A percentile compares a stretch with the other conserved stretches of the same genome.
Evolutionary conservation across 192 early-diverging fungal genomes (phyloP).

Genomic region (Mortierella hygrophila): DNA sequence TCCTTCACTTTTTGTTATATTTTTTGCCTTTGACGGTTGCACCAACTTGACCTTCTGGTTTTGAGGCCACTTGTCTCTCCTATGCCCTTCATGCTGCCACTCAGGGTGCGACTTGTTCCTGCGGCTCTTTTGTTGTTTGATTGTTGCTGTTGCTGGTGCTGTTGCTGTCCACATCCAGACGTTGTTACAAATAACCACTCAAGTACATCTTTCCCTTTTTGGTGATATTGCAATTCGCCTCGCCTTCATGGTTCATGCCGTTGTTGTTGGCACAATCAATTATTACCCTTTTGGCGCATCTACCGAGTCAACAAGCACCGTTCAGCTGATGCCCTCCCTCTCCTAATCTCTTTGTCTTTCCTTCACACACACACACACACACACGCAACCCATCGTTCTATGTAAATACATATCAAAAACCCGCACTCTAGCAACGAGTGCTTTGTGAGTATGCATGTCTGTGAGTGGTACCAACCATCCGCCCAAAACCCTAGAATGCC

Average conservation of each 20-base stretch:
- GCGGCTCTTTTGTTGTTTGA: background rate
- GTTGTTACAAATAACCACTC: background rate
- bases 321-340: background rate
- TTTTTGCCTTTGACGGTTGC: background rate
- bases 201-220: slow-evolving; percentile 11
- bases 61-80: background rate
- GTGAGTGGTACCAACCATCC: background rate
- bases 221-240: slow-evolving; percentile 8
- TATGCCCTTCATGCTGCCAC: background rate
- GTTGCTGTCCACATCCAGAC: background rate
- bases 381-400: background rate
- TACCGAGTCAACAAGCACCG: background rate
- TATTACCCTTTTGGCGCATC: background rate
- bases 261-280: background rate
- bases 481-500: too few species aligned
- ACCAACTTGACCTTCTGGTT: background rate
- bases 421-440: background rate
- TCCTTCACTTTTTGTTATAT: background rate
- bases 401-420: background rate
- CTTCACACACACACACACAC: too few species aligned
- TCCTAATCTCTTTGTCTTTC: too few species aligned
- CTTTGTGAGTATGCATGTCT: background rate
- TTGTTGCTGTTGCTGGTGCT: background rate
- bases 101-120: background rate
- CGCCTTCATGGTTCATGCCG: background rate